Percentiles rank a stretch among this genome's conserved stretches.
Conservation (phyloP, 208 protist species). For the Trypanosomatidae sp. region DNA sequence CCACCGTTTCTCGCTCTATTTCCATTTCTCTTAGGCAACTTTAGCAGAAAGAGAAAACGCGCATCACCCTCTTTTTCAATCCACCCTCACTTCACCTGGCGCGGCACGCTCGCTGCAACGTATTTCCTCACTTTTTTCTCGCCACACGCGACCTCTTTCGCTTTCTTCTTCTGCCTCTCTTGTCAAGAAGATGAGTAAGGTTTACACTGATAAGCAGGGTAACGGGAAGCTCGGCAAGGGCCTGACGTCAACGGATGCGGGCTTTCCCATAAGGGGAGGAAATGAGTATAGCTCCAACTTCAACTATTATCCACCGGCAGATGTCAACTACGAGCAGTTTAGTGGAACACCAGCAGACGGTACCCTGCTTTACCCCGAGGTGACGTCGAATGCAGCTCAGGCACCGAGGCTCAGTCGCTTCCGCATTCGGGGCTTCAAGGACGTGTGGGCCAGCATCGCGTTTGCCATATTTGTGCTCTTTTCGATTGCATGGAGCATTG, state of each 20-base stretch:
- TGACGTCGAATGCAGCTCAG: slow-evolving; percentile 4
- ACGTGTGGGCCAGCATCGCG: slow-evolving; percentile 71
- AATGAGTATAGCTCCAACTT: neutral
- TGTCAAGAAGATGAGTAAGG: neutral
- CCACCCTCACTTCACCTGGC: too few species aligned
- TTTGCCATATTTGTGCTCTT: slow-evolving; percentile 57
- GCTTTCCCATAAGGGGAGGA: slow-evolving; percentile 5
- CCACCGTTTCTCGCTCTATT: neutral
- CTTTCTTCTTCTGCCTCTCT: neutral
- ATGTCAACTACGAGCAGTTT: slow-evolving; percentile 31
- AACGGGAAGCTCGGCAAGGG: slow-evolving; percentile 9
- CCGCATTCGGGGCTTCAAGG: slow-evolving; percentile 57
- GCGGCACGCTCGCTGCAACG: too few species aligned
- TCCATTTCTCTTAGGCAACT: neutral
- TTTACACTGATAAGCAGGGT: neutral
- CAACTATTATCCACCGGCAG: slow-evolving; percentile 41
- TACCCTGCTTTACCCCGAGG: slow-evolving; percentile 59
- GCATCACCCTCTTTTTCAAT: too few species aligned
- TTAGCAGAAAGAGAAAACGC: neutral
- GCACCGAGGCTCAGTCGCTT: slow-evolving; percentile 66
- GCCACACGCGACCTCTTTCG: neutral
- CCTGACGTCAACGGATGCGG: slow-evolving; percentile 5
- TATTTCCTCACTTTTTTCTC: neutral
- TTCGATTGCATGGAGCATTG: slow-evolving; percentile 54
- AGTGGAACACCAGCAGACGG: slow-evolving; percentile 42